phyloP scores from a whole-genome alignment of 2,329 filamentous ascomycete genomes.

The Penicillium capsulatum region DNA sequence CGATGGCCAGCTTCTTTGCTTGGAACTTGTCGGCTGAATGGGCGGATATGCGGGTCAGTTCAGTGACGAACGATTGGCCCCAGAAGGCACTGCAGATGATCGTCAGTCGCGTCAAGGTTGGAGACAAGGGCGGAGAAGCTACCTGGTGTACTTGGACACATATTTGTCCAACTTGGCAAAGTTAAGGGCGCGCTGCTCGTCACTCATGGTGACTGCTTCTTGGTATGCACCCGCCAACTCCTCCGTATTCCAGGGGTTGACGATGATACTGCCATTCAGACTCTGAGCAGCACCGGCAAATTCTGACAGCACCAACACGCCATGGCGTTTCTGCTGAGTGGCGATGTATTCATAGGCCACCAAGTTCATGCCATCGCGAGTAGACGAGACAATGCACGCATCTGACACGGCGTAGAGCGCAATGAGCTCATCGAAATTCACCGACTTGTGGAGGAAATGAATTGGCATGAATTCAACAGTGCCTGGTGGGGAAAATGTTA shows the following conservation, averaged over 20 bases:
- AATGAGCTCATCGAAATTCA: constrained; percentile 89
- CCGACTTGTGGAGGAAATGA: constrained; percentile 95
- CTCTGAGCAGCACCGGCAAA: constrained; percentile 95
- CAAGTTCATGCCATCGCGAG: constrained; percentile 98
- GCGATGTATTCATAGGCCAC: constrained; percentile 99
- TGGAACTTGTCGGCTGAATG: constrained; percentile 37
- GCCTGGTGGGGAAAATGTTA: constrained; percentile 42
- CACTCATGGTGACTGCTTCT: constrained; percentile 93
- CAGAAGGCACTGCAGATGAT: constrained; percentile 68
- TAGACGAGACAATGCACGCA: constrained; percentile 87
- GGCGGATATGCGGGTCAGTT: constrained; percentile 61
- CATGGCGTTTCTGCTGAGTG: constrained; percentile 82
- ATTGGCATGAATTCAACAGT: constrained; percentile 99
- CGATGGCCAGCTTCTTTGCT: constrained; percentile 26
- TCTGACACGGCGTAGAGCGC: constrained; percentile 90
- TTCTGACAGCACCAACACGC: constrained; percentile 91
- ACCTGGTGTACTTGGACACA: constrained; percentile 93
- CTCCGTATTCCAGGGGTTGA: constrained; percentile 98
- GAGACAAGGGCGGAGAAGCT: constrained; percentile 3
- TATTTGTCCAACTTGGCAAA: constrained; percentile 91
- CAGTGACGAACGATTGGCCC: constrained; percentile 87
- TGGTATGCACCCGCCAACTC: constrained; percentile 90
- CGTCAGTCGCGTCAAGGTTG: not conserved
- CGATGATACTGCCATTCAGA: constrained; percentile 85
- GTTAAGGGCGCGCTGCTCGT: constrained; percentile 80